Percentiles rank a stretch among this genome's conserved stretches.
phyloP scores from a whole-genome alignment of 306 rosid genomes.

The Rosa chinensis region DNA sequence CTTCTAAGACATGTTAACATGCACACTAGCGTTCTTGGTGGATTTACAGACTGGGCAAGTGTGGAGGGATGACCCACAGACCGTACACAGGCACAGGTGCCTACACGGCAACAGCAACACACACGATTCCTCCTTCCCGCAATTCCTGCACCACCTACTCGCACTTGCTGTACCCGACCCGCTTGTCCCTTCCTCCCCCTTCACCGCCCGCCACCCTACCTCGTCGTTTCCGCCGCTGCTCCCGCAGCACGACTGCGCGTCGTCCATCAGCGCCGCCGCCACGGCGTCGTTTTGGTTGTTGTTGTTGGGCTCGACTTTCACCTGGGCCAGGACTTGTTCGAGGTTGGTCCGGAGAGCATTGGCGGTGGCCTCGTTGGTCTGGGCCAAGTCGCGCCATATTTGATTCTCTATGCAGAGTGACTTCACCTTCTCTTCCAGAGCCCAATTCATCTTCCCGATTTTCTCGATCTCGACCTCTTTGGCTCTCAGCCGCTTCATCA shows the following conservation, averaged over 20 bases:
- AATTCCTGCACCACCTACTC: slow-evolving; percentile 58
- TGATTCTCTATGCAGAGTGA: slow-evolving; percentile 66
- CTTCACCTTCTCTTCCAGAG: slow-evolving; percentile 62
- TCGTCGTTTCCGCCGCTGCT: slow-evolving; percentile 34
- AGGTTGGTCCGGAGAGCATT: slow-evolving; percentile 62
- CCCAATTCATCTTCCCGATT: slow-evolving; percentile 79
- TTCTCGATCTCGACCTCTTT: slow-evolving; percentile 79
- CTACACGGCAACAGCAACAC: slow-evolving; percentile 88
- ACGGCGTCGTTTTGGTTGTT: neutral
- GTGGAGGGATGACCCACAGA: slow-evolving; percentile 68
- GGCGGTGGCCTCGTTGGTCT: slow-evolving; percentile 79
- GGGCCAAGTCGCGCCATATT: slow-evolving; percentile 86
- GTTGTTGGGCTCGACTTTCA: slow-evolving; percentile 17
- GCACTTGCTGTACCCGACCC: neutral
- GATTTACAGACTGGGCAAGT: slow-evolving; percentile 93
- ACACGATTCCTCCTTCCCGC: slow-evolving; percentile 79
- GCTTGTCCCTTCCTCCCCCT: slow-evolving; percentile 14
- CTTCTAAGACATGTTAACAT: slow-evolving; percentile 61
- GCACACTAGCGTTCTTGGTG: slow-evolving; percentile 66
- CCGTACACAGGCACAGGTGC: slow-evolving; percentile 81
- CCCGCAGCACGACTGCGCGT: slow-evolving; percentile 66
- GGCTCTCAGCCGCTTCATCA: slow-evolving; percentile 55
- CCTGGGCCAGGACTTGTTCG: slow-evolving; percentile 60
- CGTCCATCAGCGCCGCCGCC: slow-evolving; percentile 34
- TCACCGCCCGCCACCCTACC: slow-evolving; percentile 41